phyloP scores from a whole-genome alignment of 805 yeast genomes.

The Komagataella mondaviorum region DNA sequence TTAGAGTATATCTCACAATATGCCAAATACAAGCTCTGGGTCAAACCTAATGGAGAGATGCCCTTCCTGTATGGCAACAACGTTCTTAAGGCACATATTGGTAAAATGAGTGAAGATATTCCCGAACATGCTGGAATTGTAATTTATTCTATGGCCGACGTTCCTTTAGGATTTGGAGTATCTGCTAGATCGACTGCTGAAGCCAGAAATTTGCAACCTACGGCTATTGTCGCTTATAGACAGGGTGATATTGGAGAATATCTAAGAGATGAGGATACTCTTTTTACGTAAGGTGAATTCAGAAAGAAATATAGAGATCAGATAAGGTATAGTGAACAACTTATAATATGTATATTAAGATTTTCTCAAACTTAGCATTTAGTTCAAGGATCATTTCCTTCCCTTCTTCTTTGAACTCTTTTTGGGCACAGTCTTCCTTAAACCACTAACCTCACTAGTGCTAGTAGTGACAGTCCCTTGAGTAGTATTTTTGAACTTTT shows the following conservation, averaged over 20 bases:
- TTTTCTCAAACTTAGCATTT: constrained; percentile 1
- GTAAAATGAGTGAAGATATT: constrained; percentile 92
- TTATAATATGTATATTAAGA: constrained; percentile 6
- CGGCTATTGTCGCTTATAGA: constrained; percentile 89
- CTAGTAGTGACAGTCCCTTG: constrained; percentile 49
- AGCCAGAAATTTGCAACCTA: constrained; percentile 80
- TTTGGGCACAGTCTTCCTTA: constrained; percentile 8
- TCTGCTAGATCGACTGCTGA: constrained; percentile 86
- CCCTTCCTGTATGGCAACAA: constrained; percentile 95
- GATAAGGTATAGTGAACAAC: neutral
- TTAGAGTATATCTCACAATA: constrained; percentile 69
- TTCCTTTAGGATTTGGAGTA: constrained; percentile 92
- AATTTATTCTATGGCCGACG: constrained; percentile 82
- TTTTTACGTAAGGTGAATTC: constrained; percentile 51
- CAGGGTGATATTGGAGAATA: constrained; percentile 98
- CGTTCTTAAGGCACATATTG: constrained; percentile 90
- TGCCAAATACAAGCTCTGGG: constrained; percentile 93
- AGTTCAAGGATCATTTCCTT: constrained; percentile 2
- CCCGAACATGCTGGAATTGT: constrained; percentile 97
- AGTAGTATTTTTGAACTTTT: constrained; percentile 36
- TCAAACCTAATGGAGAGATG: constrained; percentile 96
- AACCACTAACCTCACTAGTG: constrained; percentile 24
- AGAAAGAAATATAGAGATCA: neutral
- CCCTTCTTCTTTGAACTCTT: constrained; percentile 18
- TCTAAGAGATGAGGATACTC: constrained; percentile 93